Evolutionary conservation across 345 rosid genomes (phyloP).

Genomic region (Arabis alpina): DNA sequence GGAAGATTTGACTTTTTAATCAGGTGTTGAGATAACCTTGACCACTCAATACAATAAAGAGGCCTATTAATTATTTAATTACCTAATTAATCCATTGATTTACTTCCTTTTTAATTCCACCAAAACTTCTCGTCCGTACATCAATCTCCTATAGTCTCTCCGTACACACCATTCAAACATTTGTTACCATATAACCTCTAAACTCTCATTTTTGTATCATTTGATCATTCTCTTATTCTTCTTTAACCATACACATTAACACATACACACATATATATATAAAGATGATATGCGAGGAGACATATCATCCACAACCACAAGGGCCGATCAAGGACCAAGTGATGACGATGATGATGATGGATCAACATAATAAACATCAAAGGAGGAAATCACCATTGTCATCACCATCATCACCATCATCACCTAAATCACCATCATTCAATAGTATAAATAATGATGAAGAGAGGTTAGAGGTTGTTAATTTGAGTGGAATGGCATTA

Average conservation of each 20-base stretch:
- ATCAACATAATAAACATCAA: conserved; percentile 25
- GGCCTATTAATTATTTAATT: background rate
- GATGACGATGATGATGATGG: conserved; percentile 43
- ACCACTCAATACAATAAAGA: conserved; percentile 20
- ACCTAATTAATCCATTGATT: conserved; percentile 22
- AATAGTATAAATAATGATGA: conserved; percentile 39
- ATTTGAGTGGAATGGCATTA: conserved; percentile 73
- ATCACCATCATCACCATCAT: conserved; percentile 19
- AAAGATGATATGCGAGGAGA: conserved; percentile 44
- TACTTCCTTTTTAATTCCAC: conserved; percentile 18
- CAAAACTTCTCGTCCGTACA: conserved; percentile 39
- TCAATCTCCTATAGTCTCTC: background rate
- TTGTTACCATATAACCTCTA: conserved; percentile 31
- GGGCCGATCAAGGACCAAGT: conserved; percentile 36
- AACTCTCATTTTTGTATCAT: conserved; percentile 23
- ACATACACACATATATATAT: background rate
- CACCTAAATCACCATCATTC: conserved; percentile 37
- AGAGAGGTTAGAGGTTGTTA: conserved; percentile 57
- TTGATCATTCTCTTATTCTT: conserved; percentile 25
- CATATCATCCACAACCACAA: conserved; percentile 40
- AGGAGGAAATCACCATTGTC: conserved; percentile 21
- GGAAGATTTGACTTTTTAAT: conserved; percentile 32
- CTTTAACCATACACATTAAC: conserved; percentile 14
- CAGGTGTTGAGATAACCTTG: conserved; percentile 8
- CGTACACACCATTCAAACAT: conserved; percentile 22